Evolutionary conservation across 23 red algal species (phyloP).

Genomic region (Rhodosorus marinus): DNA sequence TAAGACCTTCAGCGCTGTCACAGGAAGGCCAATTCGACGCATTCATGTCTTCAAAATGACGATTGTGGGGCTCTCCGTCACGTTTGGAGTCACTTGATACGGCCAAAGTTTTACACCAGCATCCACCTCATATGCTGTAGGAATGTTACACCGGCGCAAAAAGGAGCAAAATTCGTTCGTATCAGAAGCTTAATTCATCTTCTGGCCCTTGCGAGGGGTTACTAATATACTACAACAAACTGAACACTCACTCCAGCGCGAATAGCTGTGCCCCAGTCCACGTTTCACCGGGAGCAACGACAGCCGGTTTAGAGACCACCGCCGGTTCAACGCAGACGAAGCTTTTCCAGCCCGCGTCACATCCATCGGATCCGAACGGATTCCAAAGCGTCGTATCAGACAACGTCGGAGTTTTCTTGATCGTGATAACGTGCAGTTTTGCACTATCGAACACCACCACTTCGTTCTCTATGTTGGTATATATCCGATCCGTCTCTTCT

Average conservation of each 20-base stretch:
- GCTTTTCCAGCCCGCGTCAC: constrained; percentile 74
- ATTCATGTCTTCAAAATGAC: no score
- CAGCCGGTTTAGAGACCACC: constrained; percentile 38
- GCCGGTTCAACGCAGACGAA: constrained; percentile 95
- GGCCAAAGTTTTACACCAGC: no score
- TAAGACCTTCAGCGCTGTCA: no score
- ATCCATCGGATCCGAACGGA: constrained; percentile 70
- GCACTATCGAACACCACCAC: constrained; percentile 73
- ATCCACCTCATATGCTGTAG: no score
- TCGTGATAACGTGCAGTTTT: constrained; percentile 64
- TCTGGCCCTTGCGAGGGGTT: no score
- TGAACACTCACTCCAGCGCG: constrained; percentile 33
- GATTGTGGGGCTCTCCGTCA: no score
- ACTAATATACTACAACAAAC: no score
- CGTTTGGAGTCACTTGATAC: no score
- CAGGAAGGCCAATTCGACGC: no score
- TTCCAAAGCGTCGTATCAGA: constrained; percentile 90
- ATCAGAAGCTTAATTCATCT: no score
- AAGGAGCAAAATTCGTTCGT: no score
- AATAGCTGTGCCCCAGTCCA: constrained; percentile 87
- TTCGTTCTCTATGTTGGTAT: constrained; percentile 53
- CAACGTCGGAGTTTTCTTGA: constrained; percentile 66
- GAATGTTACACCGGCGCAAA: no score
- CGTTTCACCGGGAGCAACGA: constrained; percentile 54
- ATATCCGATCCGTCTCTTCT: constrained; percentile 63